Evolutionary conservation across 164 flowering plant species (phyloP).

Genomic region (Brasenia schreberi): DNA sequence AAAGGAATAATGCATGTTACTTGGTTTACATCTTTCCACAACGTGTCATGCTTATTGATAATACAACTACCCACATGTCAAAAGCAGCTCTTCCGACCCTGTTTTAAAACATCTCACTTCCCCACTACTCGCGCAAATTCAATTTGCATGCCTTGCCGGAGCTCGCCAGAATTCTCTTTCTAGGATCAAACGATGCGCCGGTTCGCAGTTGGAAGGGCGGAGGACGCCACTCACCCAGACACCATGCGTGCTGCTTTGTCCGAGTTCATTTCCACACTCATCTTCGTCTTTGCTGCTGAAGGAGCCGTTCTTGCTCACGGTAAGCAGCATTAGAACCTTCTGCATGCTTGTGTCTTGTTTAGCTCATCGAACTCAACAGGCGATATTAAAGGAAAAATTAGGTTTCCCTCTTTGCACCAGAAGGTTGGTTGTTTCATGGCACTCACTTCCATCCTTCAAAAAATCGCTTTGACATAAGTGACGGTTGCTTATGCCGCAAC

Average conservation of each 20-base stretch:
- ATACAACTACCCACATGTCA: neutral
- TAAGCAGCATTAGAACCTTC: neutral
- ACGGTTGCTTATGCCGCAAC: no score
- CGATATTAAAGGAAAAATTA: no score
- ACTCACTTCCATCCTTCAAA: no score
- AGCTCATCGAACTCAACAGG: no score
- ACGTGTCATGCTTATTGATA: neutral
- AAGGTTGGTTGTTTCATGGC: no score
- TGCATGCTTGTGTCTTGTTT: no score
- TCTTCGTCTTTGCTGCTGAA: slow-evolving; percentile 5
- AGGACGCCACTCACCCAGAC: slow-evolving; percentile 2
- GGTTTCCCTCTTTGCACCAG: no score
- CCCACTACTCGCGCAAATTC: neutral
- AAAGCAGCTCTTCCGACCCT: neutral
- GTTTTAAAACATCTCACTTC: neutral
- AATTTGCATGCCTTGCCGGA: neutral
- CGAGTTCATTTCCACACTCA: slow-evolving; percentile 6
- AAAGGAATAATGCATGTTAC: neutral
- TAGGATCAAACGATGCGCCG: neutral
- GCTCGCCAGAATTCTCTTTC: neutral
- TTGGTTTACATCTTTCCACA: neutral
- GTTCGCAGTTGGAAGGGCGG: neutral
- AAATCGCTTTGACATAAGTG: no score
- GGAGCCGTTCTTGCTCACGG: slow-evolving; percentile 1
- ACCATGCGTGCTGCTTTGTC: slow-evolving; percentile 3